Evolutionary conservation across 129 eudicot genomes (phyloP).

Genomic region (Sambucus nigra): DNA sequence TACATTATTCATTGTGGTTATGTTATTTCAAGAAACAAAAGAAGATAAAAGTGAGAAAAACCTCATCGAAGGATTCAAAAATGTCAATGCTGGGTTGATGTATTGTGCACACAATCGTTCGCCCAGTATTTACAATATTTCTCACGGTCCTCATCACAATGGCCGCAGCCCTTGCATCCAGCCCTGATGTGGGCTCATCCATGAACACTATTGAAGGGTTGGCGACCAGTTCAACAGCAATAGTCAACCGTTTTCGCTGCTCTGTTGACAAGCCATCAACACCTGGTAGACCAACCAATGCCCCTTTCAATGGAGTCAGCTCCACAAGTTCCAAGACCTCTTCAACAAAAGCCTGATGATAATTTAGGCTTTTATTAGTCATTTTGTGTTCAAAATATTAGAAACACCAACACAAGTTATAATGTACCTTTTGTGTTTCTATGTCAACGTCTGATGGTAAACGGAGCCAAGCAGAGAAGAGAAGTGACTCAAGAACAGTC

Average conservation of each 20-base stretch:
- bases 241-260: constrained; percentile 88
- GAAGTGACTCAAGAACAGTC: constrained; percentile 85
- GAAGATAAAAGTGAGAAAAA: constrained; percentile 13
- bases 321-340: constrained; percentile 99
- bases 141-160: constrained; percentile 99
- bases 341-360: constrained; percentile 81
- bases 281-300: constrained; percentile 92
- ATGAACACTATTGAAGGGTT: constrained; percentile 94
- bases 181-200: constrained; percentile 98
- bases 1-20: too few species aligned
- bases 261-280: constrained; percentile 97
- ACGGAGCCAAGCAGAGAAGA: constrained; percentile 96
- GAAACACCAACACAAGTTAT: not conserved
- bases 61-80: constrained; percentile 98
- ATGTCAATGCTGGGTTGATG: constrained; percentile 98
- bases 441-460: constrained; percentile 70
- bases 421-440: constrained; percentile 74
- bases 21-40: too few species aligned
- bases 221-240: constrained; percentile 96
- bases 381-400: constrained; percentile 6
- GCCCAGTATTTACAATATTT: constrained; percentile 86
- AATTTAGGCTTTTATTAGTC: not conserved
- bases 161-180: constrained; percentile 97
- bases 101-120: constrained; percentile 94
- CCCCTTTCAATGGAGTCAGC: constrained; percentile 73